Evolutionary conservation across 2,329 filamentous ascomycete species (phyloP).

Genomic region (Penicillium palitans): DNA sequence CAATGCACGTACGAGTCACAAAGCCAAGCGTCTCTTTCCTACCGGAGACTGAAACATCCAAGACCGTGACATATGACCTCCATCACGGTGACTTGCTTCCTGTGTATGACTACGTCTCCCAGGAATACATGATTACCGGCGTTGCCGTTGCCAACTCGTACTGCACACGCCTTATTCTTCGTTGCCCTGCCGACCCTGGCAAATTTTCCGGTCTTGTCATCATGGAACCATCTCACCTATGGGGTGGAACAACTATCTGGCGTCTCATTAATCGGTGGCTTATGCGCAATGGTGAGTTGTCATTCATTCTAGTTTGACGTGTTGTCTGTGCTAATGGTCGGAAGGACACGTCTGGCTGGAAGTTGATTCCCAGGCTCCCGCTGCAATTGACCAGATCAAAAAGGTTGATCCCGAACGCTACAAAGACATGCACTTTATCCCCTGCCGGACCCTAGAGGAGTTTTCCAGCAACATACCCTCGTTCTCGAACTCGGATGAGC

Average conservation of each 20-base stretch:
- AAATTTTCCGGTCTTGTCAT: constrained; percentile 5
- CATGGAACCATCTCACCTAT: constrained; percentile 3
- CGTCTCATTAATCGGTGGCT: constrained; percentile 2
- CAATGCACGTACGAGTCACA: neutral
- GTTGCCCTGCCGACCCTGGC: neutral
- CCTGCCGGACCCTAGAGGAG: neutral
- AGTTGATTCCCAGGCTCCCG: constrained; percentile 6
- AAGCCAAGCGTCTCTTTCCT: neutral
- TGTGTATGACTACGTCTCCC: neutral
- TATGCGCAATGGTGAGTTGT: constrained; percentile 1
- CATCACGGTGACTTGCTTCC: neutral
- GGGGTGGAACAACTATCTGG: constrained; percentile 4
- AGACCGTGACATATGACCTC: neutral
- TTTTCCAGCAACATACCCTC: neutral
- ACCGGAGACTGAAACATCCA: constrained; percentile 2
- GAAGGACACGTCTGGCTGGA: constrained; percentile 6
- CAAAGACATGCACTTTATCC: neutral
- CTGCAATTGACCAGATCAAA: constrained; percentile 3
- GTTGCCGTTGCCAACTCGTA: neutral
- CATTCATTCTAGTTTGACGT: neutral
- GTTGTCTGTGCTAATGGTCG: neutral
- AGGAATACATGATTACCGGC: neutral
- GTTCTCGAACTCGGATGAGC: neutral
- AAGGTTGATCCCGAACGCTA: neutral
- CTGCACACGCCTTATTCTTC: constrained; percentile 6